phyloP scores from a whole-genome alignment of 352 stramenopile genomes.

The Pythium grandisporangium region DNA sequence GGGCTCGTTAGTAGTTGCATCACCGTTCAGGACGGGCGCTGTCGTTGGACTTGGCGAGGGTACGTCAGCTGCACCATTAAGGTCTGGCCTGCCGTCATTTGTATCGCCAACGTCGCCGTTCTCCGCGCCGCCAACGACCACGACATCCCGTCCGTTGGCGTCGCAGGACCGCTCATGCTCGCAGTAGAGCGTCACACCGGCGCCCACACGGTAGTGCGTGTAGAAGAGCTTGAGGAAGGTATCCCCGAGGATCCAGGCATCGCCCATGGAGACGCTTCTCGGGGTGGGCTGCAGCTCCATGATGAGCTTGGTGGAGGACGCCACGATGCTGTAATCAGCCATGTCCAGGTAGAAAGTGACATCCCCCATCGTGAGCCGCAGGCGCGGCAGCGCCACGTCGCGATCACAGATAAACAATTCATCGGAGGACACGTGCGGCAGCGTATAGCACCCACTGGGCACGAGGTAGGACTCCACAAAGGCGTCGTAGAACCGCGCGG shows the following conservation, averaged over 20 bases:
- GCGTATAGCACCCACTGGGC: constrained; percentile 15
- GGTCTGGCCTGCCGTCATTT: too few species aligned
- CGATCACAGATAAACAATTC: constrained; percentile 51
- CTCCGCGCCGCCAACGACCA: too few species aligned
- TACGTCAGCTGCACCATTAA: too few species aligned
- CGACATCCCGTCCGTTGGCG: too few species aligned
- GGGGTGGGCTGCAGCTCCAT: constrained; percentile 15
- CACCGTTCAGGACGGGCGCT: too few species aligned
- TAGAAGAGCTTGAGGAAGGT: constrained; percentile 76
- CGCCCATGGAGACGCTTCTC: background rate
- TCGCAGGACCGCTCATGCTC: constrained; percentile 21
- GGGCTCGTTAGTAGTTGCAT: too few species aligned
- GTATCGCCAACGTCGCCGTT: too few species aligned
- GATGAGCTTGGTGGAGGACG: constrained; percentile 1
- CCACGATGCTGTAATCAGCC: constrained; percentile 35
- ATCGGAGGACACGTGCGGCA: constrained; percentile 8
- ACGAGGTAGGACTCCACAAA: constrained; percentile 40
- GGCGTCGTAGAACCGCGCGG: constrained; percentile 12
- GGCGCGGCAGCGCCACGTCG: constrained; percentile 26
- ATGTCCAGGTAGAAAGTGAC: constrained; percentile 52
- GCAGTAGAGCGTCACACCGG: constrained; percentile 62
- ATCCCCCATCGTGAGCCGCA: constrained; percentile 45
- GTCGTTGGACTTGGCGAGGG: too few species aligned
- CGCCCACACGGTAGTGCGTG: constrained; percentile 47
- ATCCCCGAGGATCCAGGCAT: constrained; percentile 58